Base-by-base conservation (phyloP, 2,329 filamentous ascomycete genomes). In the Scolecobasidium constrictum region DNA sequence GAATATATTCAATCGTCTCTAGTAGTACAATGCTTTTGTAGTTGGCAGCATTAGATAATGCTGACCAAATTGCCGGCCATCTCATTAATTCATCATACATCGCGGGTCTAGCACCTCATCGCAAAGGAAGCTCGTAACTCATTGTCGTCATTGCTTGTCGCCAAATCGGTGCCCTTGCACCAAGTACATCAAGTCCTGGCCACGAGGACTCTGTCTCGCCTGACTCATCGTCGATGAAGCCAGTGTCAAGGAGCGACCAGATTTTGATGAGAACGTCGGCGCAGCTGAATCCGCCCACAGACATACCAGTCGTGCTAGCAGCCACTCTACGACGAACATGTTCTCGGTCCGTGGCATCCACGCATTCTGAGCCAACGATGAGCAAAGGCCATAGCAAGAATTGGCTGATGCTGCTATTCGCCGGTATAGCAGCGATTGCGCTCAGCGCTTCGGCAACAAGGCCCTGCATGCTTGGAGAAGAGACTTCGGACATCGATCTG, bases 361-460 rank as follows among this genome's bases (percentile, higher is more conserved):
- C 81, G 53, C 86, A 94, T 65, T 95, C 90, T 17, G 85, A 87
- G 16, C 88, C 88, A 1, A 83, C 80, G 41, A 95, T 82, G 58
- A 95, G 94, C 3, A 95, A 72, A 3, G 90, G 88, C 90, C 88
- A 95, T 6, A 95, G 75, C 7, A 95, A 66, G 58, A 94, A 94
- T 56, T 94, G 93, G 62, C 94, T 83, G 28, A 82, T 80, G 38
- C 72, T 74, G 53, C 75, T 78, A 33, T 74, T 82, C 3, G 80
- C 73, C 48, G 85, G 79, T 28, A 95, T 78, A 42, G 80, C 81
- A 5, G 80, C 82, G 44, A 92, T 84, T 62, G 93, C 90, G 62
- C 80, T 83, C 33, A 95, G 74, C 1, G 88, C 83, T 50, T 86
- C 80, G 55, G 78, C 78, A 43, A 94, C 87, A 16, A 93, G 73